Percentiles rank a stretch among this genome's conserved stretches.
These are phyloP conservation scores for Apophysomyces elegans DNA, from an alignment of 371 early-diverging fungal species.

Conservation along the genomic window DNA sequence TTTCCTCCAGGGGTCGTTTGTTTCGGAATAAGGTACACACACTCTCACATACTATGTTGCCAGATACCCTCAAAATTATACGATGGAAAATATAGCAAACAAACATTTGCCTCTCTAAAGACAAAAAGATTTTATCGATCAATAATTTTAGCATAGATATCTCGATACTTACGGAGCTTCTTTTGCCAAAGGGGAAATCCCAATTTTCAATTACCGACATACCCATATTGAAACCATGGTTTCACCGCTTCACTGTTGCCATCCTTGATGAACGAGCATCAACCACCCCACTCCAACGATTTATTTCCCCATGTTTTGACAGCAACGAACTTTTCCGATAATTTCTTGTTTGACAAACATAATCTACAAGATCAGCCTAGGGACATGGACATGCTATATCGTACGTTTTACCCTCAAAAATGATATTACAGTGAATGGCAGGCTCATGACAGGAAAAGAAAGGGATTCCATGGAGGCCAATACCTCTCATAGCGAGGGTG, in stretches of 20 bases:
- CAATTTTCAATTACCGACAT: no score
- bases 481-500: slow-evolving; percentile 4
- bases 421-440: neutral
- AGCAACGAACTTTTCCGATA: neutral
- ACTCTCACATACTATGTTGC: no score
- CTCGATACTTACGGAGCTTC: no score
- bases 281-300: neutral
- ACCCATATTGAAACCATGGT: neutral
- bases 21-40: no score
- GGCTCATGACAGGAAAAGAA: neutral
- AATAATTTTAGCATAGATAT: no score
- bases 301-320: neutral
- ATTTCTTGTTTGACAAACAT: neutral
- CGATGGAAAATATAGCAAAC: no score
- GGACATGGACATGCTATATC: slow-evolving; percentile 2
- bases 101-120: no score
- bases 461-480: neutral
- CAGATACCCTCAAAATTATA: no score
- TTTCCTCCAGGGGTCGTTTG: no score
- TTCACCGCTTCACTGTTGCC: neutral
- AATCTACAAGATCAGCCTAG: neutral
- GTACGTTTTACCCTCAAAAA: neutral
- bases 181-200: no score
- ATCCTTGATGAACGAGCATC: neutral
- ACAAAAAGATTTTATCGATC: no score